Percentiles rank a stretch among this genome's conserved stretches.
phyloP scores from a whole-genome alignment of 176 grass and related monocot genomes.

The Cenchrus fungigraminus region DNA sequence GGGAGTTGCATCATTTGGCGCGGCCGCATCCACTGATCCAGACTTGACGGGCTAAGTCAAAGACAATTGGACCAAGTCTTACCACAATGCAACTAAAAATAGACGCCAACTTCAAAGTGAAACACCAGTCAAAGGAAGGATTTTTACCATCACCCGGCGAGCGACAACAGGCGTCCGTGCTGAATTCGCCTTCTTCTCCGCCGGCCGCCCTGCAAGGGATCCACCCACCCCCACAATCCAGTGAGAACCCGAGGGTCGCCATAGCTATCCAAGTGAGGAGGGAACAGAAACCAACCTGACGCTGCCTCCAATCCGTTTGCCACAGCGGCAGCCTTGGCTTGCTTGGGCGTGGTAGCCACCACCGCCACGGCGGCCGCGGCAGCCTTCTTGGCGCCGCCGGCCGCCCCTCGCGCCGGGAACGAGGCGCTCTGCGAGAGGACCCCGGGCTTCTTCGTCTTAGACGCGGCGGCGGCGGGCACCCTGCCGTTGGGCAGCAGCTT shows the following conservation, averaged over 20 bases:
- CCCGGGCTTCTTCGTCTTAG: slow-evolving; percentile 48
- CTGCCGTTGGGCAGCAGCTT: slow-evolving; percentile 48
- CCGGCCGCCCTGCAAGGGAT: neutral
- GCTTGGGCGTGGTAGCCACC: slow-evolving; percentile 32
- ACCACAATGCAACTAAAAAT: slow-evolving; percentile 43
- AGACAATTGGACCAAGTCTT: slow-evolving; percentile 16
- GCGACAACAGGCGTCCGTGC: slow-evolving; percentile 11
- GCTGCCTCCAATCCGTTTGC: slow-evolving; percentile 50
- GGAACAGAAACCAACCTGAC: neutral
- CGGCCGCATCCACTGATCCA: slow-evolving; percentile 53
- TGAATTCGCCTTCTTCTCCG: slow-evolving; percentile 46
- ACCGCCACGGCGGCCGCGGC: neutral
- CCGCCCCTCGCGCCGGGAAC: slow-evolving; percentile 51
- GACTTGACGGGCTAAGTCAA: slow-evolving; percentile 62
- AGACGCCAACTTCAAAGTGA: slow-evolving; percentile 15
- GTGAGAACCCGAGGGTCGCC: neutral
- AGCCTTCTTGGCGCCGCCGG: slow-evolving; percentile 36
- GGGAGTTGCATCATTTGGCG: slow-evolving; percentile 51
- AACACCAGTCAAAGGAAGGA: neutral
- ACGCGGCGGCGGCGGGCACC: slow-evolving; percentile 11
- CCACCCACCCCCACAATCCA: too few species aligned
- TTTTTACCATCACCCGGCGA: slow-evolving; percentile 60
- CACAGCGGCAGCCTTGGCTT: slow-evolving; percentile 31
- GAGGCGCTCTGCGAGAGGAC: slow-evolving; percentile 71
- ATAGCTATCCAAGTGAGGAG: neutral